Evolutionary conservation across 768 basidiomycete species (phyloP).

Genomic region (Russula abietina): DNA sequence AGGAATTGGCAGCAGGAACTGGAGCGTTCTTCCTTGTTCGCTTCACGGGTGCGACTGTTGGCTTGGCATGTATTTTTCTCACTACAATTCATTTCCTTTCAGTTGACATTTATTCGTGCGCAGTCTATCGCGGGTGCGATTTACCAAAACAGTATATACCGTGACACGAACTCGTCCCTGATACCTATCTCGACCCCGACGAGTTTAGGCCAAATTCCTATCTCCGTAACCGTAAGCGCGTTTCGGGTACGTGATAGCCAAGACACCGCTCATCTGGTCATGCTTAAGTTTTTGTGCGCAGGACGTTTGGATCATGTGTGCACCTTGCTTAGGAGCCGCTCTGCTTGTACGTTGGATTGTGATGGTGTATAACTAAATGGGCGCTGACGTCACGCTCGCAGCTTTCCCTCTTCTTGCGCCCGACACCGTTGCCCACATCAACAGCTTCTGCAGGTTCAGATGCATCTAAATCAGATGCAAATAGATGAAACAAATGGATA

Average conservation of each 20-base stretch:
- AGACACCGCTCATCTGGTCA: slow-evolving; percentile 1
- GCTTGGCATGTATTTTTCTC: slow-evolving; percentile 48
- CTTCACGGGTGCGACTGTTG: slow-evolving; percentile 80
- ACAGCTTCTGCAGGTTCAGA: slow-evolving; percentile 4
- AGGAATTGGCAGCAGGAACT: slow-evolving; percentile 70
- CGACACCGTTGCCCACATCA: slow-evolving; percentile 8
- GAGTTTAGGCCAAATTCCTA: slow-evolving; percentile 1
- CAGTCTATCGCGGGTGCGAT: slow-evolving; percentile 75
- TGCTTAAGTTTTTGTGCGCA: slow-evolving; percentile 12
- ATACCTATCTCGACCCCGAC: neutral
- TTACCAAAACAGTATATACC: slow-evolving; percentile 35
- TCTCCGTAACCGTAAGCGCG: slow-evolving; percentile 10
- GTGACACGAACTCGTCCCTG: no score
- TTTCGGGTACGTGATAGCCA: slow-evolving; percentile 19
- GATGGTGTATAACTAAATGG: neutral
- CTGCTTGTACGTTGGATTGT: slow-evolving; percentile 19
- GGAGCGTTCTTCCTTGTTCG: slow-evolving; percentile 84
- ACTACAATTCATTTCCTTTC: neutral
- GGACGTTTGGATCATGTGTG: slow-evolving; percentile 25
- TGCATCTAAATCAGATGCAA: neutral
- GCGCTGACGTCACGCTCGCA: slow-evolving; percentile 13
- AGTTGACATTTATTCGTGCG: slow-evolving; percentile 13
- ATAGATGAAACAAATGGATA: neutral
- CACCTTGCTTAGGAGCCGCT: slow-evolving; percentile 24
- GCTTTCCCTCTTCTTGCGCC: slow-evolving; percentile 22